A percentile compares a stretch with the other conserved stretches of the same genome.
Conservation (phyloP, 2,329 filamentous ascomycete genomes). For the Penicillium sp. region DNA sequence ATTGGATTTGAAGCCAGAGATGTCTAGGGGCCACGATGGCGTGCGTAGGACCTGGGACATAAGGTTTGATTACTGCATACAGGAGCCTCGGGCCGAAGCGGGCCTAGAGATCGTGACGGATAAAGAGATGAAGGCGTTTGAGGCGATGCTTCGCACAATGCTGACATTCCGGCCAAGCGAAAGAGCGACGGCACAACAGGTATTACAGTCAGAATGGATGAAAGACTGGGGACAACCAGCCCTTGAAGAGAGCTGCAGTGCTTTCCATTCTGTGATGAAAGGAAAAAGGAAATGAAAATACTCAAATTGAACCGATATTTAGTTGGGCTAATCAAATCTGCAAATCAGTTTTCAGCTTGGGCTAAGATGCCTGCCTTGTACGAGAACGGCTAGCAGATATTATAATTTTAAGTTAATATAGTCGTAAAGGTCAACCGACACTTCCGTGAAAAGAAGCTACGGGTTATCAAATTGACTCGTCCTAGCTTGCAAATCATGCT, state of each 20-base stretch:
- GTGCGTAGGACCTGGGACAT: slow-evolving; percentile 10
- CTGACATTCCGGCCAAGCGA: slow-evolving; percentile 18
- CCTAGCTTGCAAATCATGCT: too few species aligned
- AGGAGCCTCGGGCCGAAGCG: slow-evolving; percentile 23
- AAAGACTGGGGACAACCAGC: slow-evolving; percentile 18
- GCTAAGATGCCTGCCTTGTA: too few species aligned
- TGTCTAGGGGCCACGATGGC: slow-evolving; percentile 4
- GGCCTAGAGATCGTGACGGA: slow-evolving; percentile 15
- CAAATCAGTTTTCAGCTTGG: too few species aligned
- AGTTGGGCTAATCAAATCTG: too few species aligned
- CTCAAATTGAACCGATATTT: too few species aligned
- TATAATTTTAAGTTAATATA: too few species aligned
- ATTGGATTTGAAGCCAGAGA: neutral
- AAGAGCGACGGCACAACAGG: slow-evolving; percentile 20
- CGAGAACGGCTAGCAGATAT: too few species aligned
- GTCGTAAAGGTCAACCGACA: too few species aligned
- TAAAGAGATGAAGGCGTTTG: slow-evolving; percentile 20
- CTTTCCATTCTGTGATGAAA: neutral
- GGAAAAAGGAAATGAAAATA: neutral
- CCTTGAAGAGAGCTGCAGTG: slow-evolving; percentile 12
- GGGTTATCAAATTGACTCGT: too few species aligned
- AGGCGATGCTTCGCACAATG: slow-evolving; percentile 24
- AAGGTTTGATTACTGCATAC: slow-evolving; percentile 21
- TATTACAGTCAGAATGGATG: slow-evolving; percentile 27
- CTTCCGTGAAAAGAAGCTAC: too few species aligned